phyloP scores from a whole-genome alignment of 1,139 yeast species.

The Candida neerlandica region DNA sequence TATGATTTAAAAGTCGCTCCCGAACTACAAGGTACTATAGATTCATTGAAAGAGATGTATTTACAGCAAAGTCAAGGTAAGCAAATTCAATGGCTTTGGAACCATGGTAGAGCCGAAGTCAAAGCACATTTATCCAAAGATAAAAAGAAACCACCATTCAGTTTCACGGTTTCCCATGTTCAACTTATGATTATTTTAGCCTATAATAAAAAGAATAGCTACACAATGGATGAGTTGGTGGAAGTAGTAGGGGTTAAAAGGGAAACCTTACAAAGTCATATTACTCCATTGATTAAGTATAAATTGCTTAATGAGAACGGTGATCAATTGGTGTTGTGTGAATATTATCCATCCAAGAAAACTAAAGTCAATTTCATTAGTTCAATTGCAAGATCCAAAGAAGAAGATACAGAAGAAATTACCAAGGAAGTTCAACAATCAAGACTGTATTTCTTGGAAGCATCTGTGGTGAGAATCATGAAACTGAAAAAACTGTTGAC shows the following conservation, averaged over 20 bases:
- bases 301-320: slow-evolving; percentile 49
- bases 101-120: slow-evolving; percentile 88
- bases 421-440: slow-evolving; percentile 85
- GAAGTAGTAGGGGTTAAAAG: slow-evolving; percentile 69
- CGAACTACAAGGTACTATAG: slow-evolving; percentile 65
- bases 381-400: slow-evolving; percentile 57
- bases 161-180: slow-evolving; percentile 77
- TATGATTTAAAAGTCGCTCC: slow-evolving; percentile 45
- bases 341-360: slow-evolving; percentile 83
- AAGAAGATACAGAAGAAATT: slow-evolving; percentile 73
- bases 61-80: slow-evolving; percentile 81
- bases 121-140: slow-evolving; percentile 84
- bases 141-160: slow-evolving; percentile 75
- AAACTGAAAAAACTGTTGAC: slow-evolving; percentile 82
- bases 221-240: slow-evolving; percentile 62
- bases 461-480: slow-evolving; percentile 96
- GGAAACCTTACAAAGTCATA: slow-evolving; percentile 70
- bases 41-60: slow-evolving; percentile 70
- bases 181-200: slow-evolving; percentile 87
- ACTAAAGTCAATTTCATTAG: slow-evolving; percentile 82
- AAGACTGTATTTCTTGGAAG: slow-evolving; percentile 83
- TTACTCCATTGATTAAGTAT: slow-evolving; percentile 77
- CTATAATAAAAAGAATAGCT: slow-evolving; percentile 64
- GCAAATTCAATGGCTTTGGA: slow-evolving; percentile 94
- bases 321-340: slow-evolving; percentile 72